Conservation (phyloP, 177 flowering plant species). For the Vitis hybrid region DNA sequence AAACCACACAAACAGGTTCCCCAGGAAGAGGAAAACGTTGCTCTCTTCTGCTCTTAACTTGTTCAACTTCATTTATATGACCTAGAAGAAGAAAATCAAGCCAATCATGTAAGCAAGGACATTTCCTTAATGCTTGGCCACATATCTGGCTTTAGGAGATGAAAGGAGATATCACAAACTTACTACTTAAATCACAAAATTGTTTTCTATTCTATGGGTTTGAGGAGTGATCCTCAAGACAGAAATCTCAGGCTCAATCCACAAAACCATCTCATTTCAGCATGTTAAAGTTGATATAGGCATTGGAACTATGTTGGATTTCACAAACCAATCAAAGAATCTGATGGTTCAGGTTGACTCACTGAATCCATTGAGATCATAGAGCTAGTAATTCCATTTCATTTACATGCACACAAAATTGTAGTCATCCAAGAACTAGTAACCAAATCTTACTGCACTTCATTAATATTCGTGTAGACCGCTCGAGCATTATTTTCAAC, state of each 20-base stretch:
- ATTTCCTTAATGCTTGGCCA: neutral
- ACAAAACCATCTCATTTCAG: neutral
- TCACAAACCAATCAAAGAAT: too few relatives aligned
- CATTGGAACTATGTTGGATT: neutral
- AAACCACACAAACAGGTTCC: constrained; percentile 81
- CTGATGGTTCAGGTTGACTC: too few relatives aligned
- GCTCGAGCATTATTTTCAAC: too few relatives aligned
- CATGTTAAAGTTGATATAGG: neutral
- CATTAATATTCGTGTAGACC: too few relatives aligned
- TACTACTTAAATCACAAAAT: neutral
- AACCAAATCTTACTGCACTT: too few relatives aligned
- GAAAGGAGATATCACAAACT: neutral
- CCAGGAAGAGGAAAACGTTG: constrained; percentile 81
- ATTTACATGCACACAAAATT: too few relatives aligned
- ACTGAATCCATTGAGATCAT: too few relatives aligned
- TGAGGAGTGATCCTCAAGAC: neutral
- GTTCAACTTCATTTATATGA: constrained; percentile 29
- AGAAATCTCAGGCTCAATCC: neutral
- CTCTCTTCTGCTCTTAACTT: constrained; percentile 54
- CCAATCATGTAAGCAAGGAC: too few relatives aligned
- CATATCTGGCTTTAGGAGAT: neutral
- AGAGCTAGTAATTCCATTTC: too few relatives aligned
- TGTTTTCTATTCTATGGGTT: neutral
- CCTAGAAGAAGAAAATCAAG: constrained; percentile 14
- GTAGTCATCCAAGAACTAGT: too few relatives aligned